Conservation (phyloP, 2,329 filamentous ascomycete genomes). For the Pyrenophora tritici-repentis region DNA sequence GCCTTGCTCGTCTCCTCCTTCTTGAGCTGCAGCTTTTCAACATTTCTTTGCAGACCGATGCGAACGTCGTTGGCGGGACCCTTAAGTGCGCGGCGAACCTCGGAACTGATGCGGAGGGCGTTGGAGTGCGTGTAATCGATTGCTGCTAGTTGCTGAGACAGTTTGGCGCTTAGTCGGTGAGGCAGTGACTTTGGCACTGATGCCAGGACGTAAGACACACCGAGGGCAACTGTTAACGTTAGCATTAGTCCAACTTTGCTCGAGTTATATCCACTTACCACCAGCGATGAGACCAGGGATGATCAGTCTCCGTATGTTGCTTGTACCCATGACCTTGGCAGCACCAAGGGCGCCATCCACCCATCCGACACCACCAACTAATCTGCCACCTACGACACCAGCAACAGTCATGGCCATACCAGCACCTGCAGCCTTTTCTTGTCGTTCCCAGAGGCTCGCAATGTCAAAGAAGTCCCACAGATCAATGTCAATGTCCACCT, state of each 20-base stretch:
- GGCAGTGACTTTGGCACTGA: conserved; percentile 90
- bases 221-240: conserved; percentile 65
- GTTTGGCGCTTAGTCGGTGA: conserved; percentile 80
- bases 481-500: conserved; percentile 87
- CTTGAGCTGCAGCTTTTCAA: conserved; percentile 79
- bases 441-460: conserved; percentile 77
- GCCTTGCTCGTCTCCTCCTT: conserved; percentile 84
- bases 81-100: conserved; percentile 87
- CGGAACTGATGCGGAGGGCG: conserved; percentile 77
- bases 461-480: conserved; percentile 93
- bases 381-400: conserved; percentile 79
- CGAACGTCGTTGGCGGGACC: conserved; percentile 86
- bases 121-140: conserved; percentile 95
- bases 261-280: conserved; percentile 62
- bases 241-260: conserved; percentile 4
- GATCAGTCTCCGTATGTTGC: conserved; percentile 79
- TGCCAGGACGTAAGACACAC: conserved; percentile 78
- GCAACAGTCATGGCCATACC: conserved; percentile 93
- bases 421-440: conserved; percentile 93
- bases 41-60: conserved; percentile 78
- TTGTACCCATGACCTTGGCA: conserved; percentile 77
- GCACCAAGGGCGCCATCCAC: conserved; percentile 84
- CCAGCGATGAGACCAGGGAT: conserved; percentile 79
- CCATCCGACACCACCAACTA: conserved; percentile 86
- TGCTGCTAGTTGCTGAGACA: conserved; percentile 75